Evolutionary conservation across 805 yeast genomes (phyloP).

Genomic region (Clavispora fructus): DNA sequence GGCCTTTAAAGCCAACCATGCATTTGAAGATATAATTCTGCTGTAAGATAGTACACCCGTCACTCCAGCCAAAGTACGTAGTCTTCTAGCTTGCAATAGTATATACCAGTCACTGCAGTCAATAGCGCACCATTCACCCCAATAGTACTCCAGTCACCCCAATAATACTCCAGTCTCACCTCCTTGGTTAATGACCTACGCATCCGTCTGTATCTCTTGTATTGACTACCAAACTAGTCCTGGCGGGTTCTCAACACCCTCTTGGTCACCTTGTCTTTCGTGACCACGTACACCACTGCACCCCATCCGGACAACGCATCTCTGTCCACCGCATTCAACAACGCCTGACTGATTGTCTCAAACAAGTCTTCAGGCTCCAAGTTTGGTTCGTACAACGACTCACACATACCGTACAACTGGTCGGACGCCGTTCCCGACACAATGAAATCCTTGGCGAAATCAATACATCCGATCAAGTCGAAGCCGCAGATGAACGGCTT

Average conservation of each 20-base stretch:
- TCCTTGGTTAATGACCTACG: no score
- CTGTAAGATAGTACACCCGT: no score
- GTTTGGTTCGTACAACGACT: constrained; percentile 88
- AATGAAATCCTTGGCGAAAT: constrained; percentile 87
- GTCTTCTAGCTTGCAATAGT: no score
- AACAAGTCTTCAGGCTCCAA: constrained; percentile 92
- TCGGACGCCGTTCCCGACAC: constrained; percentile 97
- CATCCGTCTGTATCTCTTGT: neutral
- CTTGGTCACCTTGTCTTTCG: constrained; percentile 86
- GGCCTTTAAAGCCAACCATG: no score
- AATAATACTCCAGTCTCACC: no score
- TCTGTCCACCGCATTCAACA: constrained; percentile 92
- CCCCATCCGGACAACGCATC: constrained; percentile 99
- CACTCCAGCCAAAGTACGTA: no score
- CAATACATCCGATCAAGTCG: constrained; percentile 95
- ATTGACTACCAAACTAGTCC: constrained; percentile 48
- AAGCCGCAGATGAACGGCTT: constrained; percentile 93
- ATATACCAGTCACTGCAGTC: no score
- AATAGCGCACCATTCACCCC: no score
- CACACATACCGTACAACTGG: constrained; percentile 98
- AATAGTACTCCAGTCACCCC: no score
- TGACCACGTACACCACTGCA: constrained; percentile 85
- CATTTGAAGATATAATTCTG: no score
- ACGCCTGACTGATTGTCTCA: constrained; percentile 91
- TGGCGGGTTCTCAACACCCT: constrained; percentile 90